phyloP scores from a whole-genome alignment of 148 eudicot species.

The Chenopodium suecicum region DNA sequence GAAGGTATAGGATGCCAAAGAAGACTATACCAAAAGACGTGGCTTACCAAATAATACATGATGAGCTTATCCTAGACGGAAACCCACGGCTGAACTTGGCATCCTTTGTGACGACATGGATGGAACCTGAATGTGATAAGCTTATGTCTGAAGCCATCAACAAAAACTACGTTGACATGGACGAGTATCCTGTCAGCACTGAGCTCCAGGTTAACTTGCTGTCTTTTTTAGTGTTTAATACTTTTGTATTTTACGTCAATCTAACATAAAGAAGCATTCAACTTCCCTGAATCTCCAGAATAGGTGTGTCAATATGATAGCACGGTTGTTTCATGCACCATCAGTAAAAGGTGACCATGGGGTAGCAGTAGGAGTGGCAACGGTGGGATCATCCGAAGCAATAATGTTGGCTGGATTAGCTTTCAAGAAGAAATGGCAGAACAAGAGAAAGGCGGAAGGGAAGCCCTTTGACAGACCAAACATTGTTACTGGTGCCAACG shows the following conservation, averaged over 20 bases:
- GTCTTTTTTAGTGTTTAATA: neutral
- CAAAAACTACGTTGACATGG: conserved; percentile 54
- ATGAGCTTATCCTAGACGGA: conserved; percentile 58
- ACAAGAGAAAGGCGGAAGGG: conserved; percentile 40
- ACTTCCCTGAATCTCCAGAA: conserved; percentile 29
- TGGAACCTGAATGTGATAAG: conserved; percentile 60
- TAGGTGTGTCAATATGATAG: conserved; percentile 47
- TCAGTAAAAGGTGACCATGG: conserved; percentile 30
- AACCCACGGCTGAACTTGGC: conserved; percentile 48
- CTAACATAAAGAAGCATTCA: neutral
- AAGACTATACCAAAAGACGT: conserved; percentile 48
- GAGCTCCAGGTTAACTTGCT: conserved; percentile 40
- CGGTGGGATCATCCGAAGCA: conserved; percentile 50
- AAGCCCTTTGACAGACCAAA: conserved; percentile 46
- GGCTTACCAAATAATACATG: conserved; percentile 51
- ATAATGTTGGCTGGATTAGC: conserved; percentile 51
- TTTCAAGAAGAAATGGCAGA: conserved; percentile 53
- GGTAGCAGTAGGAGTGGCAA: conserved; percentile 42
- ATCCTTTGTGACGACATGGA: conserved; percentile 57
- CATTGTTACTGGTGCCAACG: conserved; percentile 50
- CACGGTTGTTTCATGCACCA: conserved; percentile 43
- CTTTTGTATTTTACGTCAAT: neutral
- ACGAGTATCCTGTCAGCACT: conserved; percentile 53
- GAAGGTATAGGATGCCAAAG: conserved; percentile 36
- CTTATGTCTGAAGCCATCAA: conserved; percentile 46